A percentile compares a stretch with the other conserved stretches of the same genome.
Conservation (phyloP, 2,329 filamentous ascomycete species). For the Dothiorella sarmentorum region DNA sequence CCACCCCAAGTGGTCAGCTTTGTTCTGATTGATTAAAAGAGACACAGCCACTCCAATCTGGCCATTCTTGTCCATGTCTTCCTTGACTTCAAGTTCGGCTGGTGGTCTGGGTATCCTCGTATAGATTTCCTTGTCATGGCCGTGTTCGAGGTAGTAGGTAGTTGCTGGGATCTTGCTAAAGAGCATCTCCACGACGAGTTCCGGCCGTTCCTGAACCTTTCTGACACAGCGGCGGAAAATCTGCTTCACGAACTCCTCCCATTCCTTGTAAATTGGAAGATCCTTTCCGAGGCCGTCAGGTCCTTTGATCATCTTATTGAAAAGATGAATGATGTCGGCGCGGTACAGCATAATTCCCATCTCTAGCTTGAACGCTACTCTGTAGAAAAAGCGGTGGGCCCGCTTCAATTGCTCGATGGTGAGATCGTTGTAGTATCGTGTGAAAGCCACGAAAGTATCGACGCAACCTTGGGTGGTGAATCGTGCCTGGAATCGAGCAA, state of each 20-base stretch:
- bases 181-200: constrained; percentile 83
- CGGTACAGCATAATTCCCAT: constrained; percentile 84
- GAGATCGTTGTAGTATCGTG: constrained; percentile 76
- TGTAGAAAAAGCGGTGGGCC: constrained; percentile 89
- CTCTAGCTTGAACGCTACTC: constrained; percentile 91
- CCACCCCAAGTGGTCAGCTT: constrained; percentile 76
- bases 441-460: constrained; percentile 81
- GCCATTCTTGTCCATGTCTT: constrained; percentile 59
- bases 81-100: constrained; percentile 79
- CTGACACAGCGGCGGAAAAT: constrained; percentile 77
- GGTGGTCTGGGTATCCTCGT: constrained; percentile 65
- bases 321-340: constrained; percentile 82
- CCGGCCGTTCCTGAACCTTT: constrained; percentile 80
- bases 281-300: constrained; percentile 69
- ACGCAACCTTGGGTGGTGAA: constrained; percentile 83
- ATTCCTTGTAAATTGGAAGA: constrained; percentile 72
- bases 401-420: constrained; percentile 79
- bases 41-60: constrained; percentile 79
- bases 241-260: constrained; percentile 85
- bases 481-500: constrained; percentile 73
- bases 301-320: constrained; percentile 90
- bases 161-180: constrained; percentile 89
- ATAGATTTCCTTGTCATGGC: constrained; percentile 75
- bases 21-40: constrained; percentile 74
- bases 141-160: constrained; percentile 84